Evolutionary conservation across 495 filamentous ascomycete genomes (phyloP), one percentile per base, ranked within the genome.

Genomic region (Aspergillus conjunctus): DNA sequence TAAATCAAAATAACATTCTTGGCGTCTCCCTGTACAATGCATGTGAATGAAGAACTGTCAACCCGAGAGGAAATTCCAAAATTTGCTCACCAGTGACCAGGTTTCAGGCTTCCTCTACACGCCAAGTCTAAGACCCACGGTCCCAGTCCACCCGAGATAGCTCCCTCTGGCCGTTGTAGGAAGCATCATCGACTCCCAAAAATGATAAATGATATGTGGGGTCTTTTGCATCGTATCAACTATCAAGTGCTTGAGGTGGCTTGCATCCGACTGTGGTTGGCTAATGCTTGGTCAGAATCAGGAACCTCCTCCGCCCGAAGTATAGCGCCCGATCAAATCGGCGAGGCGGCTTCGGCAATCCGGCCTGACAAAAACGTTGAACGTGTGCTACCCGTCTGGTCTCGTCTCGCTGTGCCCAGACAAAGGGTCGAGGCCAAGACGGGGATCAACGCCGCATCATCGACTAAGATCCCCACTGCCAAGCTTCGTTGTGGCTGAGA

Each of bases 381-480:
- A 70, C 66, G 61, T 68, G 68, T 59, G 61, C 58, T 30, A 48
- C 26, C 10, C 33, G 52, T 30, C 50, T 41, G 31, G 8, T 41
- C 33, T 41, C 43, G 60, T 31, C 22, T 39, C 17, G 46, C 41
- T 53, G 10, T 18, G 33, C 18, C 51, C 31, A 5, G 32, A 41
- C 41, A 45, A 51, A 31, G 37, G 34, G 37, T 41, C 11, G 43
- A 17, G 58, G 73, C 70, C 73, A 76, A 76, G 70, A 64, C 53
- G 34, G 56, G 62, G 74, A 77, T 77, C 74, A 67, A 74, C 72
- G 56, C 43, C 51, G 58, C 67, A 70, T 67, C 69, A 54, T 67
- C 62, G 57, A 60, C 60, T 51, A 56, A 65, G 51, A 66, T 71
- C 58, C 56, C 72, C 72, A 67, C 72, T 71, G 74, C 72, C 74